Conservation (phyloP, 129 eudicot species). For the Solidago caesia region DNA sequence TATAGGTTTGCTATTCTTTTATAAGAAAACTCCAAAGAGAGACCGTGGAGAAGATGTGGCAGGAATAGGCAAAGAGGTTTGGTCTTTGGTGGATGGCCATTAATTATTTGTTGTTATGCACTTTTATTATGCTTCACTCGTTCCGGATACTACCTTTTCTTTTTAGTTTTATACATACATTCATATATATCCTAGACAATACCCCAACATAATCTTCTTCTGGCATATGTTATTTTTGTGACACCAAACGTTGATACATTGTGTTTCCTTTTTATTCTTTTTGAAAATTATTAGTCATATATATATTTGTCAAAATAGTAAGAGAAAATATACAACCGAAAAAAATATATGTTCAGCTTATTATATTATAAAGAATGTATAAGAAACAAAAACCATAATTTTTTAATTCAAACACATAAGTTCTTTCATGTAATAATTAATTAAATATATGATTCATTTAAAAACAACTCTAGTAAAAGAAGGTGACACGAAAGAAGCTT, state of each 20-base stretch:
- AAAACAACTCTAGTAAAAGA: too few species aligned
- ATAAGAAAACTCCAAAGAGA: neutral
- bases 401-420: too few species aligned
- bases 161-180: neutral
- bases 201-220: neutral
- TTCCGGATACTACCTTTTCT: neutral
- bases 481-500: too few species aligned
- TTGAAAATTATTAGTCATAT: too few species aligned
- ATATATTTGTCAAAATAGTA: too few species aligned
- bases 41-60: neutral
- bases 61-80: neutral
- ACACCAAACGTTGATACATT: neutral
- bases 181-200: neutral
- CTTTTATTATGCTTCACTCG: neutral
- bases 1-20: neutral
- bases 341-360: too few species aligned
- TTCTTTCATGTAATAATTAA: too few species aligned
- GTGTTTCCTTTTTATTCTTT: neutral
- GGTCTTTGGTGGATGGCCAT: constrained; percentile 12
- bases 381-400: too few species aligned
- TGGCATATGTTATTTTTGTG: neutral
- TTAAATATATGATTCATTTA: too few species aligned
- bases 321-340: too few species aligned
- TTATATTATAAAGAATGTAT: too few species aligned
- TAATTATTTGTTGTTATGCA: neutral